phyloP scores from a whole-genome alignment of 331 rosid species.

The Rhamnella rubrinervis region DNA sequence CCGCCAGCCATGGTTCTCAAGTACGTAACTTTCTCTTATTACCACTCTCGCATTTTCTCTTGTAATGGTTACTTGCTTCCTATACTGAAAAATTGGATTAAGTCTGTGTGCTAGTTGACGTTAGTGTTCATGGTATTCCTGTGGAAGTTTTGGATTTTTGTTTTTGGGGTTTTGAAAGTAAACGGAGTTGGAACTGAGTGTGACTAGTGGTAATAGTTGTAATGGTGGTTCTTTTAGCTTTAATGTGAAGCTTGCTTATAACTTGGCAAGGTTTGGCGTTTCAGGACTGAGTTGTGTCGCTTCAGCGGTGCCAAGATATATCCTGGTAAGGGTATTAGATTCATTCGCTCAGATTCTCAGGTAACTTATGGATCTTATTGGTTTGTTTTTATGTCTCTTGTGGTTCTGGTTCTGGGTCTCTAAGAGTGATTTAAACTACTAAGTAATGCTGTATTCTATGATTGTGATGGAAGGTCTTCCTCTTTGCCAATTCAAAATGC shows the following conservation, averaged over 20 bases:
- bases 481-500: slow-evolving; percentile 61
- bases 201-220: too few species aligned
- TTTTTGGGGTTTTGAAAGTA: too few species aligned
- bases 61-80: not conserved
- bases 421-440: not conserved
- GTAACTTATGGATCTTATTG: not conserved
- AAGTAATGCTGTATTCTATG: not conserved
- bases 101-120: too few species aligned
- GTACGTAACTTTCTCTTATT: slow-evolving; percentile 10
- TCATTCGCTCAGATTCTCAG: slow-evolving; percentile 62
- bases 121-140: not conserved
- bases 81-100: not conserved
- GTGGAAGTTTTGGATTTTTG: too few species aligned
- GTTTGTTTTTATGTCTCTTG: not conserved
- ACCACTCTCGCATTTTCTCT: not conserved
- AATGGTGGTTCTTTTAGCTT: not conserved
- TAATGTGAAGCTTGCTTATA: not conserved
- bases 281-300: slow-evolving; percentile 61
- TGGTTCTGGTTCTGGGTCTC: not conserved
- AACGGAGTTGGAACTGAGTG: too few species aligned
- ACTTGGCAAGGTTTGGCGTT: not conserved
- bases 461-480: slow-evolving; percentile 39
- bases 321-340: slow-evolving; percentile 61
- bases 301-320: slow-evolving; percentile 68
- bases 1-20: slow-evolving; percentile 33